Evolutionary conservation across 1,284 basidiomycete genomes (phyloP), one percentile per base, ranked within the genome.

Genomic region (Ceratobasidium papillatum): DNA sequence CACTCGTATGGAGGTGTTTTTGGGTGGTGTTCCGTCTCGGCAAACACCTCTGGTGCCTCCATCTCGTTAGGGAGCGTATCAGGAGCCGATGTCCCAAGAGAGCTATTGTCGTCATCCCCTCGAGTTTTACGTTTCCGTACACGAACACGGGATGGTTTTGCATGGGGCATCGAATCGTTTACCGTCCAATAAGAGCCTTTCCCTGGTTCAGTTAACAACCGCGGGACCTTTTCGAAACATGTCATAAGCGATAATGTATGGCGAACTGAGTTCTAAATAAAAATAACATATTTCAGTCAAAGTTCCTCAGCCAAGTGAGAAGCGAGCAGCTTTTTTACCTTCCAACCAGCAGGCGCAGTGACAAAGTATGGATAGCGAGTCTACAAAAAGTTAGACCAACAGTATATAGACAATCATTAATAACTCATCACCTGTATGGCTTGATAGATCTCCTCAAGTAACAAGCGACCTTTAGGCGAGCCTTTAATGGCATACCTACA

Each of bases 171-270:
- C 32, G 69, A 61, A 25, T 94, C 92, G 79, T 94, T 94, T 75
- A 94, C 93, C 0, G 91, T 93, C 92, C 92, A 94, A 79, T 94
- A 94, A 0, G 92, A 94, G 30, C 92, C 92, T 80, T 94, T 94
- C 65, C 92, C 92, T 71, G 93, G 90, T 79, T 96, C 94, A 19
- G 94, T 94, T 72, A 95, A 86, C 17, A 94, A 94, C 22, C 94
- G 89, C 0, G 94, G 90, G 12, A 96, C 92, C 82, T 96, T 96
- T 81, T 95, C 91, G 81, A 96, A 96, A 79, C 94, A 96, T 76
- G 95, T 94, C 81, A 97, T 97, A 77, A 97, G 87, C 8, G 94
- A 96, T 25, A 98, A 87, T 79, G 96, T 97, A 84, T 97, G 95
- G 62, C 95, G 91, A 78, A 98, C 95, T 51, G 95, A 97, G 82